Evolutionary conservation across 306 rosid genomes (phyloP).

Genomic region (Trifolium subterraneum): DNA sequence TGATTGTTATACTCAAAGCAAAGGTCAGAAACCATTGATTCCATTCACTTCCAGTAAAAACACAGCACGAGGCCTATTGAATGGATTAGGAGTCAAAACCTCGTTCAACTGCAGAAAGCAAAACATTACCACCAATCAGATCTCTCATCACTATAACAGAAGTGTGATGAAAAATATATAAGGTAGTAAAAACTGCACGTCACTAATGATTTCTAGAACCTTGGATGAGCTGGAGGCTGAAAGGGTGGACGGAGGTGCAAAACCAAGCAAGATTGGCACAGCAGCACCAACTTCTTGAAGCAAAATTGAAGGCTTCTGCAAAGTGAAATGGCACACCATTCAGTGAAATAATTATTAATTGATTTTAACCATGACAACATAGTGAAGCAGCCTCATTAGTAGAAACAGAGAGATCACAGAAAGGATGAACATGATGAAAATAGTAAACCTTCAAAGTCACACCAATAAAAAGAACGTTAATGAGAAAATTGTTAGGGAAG

Average conservation of each 20-base stretch:
- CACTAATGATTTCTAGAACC: conserved; percentile 54
- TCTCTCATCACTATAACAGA: conserved; percentile 30
- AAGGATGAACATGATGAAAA: conserved; percentile 3
- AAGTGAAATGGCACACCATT: conserved; percentile 37
- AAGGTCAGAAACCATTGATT: conserved; percentile 61
- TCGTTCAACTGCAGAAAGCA: conserved; percentile 76
- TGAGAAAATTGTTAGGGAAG: background rate
- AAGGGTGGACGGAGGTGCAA: conserved; percentile 73
- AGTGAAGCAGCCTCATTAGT: background rate
- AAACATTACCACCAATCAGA: conserved; percentile 38
- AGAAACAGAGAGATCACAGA: conserved; percentile 5
- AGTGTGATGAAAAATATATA: conserved; percentile 18
- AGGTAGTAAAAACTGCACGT: conserved; percentile 2
- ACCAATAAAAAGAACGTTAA: conserved; percentile 25
- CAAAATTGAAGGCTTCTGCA: conserved; percentile 65
- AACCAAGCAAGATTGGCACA: conserved; percentile 87
- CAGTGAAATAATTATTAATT: conserved; percentile 33
- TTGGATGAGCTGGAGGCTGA: conserved; percentile 79
- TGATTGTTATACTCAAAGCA: conserved; percentile 22
- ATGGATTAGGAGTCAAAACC: conserved; percentile 84
- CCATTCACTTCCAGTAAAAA: conserved; percentile 79
- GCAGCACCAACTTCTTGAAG: conserved; percentile 78
- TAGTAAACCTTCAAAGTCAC: conserved; percentile 5
- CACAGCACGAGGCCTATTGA: conserved; percentile 85
- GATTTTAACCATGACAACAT: conserved; percentile 18